Evolutionary conservation across 192 early-diverging fungal genomes (phyloP), one percentile per base, ranked within the genome.

Genomic region (Coemansia sp.): DNA sequence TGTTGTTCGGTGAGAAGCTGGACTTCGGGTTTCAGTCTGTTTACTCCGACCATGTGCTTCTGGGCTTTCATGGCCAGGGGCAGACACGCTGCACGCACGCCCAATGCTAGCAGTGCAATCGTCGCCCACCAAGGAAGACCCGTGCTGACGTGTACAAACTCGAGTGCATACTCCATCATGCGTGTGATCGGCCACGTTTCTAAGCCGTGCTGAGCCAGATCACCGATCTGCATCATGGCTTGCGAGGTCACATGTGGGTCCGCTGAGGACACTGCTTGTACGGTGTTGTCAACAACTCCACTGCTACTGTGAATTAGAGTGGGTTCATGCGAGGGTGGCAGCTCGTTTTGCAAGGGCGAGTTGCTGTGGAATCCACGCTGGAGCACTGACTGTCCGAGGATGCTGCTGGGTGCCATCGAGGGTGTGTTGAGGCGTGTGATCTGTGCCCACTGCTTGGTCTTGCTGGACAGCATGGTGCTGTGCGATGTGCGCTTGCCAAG

Each of bases 51-150:
- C 34, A 82, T 75, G 50, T 86, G 82, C 18, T 83, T 79, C 58
- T 90, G 89, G 14, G 83, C 60, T 64, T 83, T 86, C 50, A 91
- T 61, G 17, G 82, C 78, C 17, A 94, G 43, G 1, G 94, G 94
- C 27, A 93, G 64, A 20, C 92, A 41, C 4, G 78, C 67, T 0
- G 81, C 54, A 45, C 93, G 88, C 17, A 91, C 73, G 7, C 77
- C 42, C 23, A 95, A 27, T 0, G 89, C 91, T 1, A 83, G 61
- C 9, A 56, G 64, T 5, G 78, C 80, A 47, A 98, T 95, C n/a
- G 93, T 85, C 7, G 70, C 87, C 89, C 89, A 95, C 95, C 95
- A 98, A 4, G 93, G 92, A 47, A 96, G 62, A 5, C 93, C 93
- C 13, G 85, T 86, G 20, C 73, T 67, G 13, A 96, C 87, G 58